phyloP scores from a whole-genome alignment of 2,329 filamentous ascomycete species.

The Leptosphaerulina australis region DNA sequence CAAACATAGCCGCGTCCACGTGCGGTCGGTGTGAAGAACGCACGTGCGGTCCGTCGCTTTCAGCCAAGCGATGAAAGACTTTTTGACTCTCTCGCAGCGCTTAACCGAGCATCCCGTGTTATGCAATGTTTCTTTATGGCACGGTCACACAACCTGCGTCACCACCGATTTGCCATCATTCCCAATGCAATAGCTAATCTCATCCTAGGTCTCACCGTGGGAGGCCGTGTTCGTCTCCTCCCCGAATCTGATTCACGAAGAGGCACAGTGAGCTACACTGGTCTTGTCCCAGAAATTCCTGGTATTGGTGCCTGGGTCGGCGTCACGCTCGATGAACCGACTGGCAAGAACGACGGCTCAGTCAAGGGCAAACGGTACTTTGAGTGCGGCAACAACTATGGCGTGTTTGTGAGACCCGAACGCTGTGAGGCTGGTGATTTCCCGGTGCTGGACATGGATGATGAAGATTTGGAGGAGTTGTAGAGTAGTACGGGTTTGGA shows the following conservation, averaged over 20 bases:
- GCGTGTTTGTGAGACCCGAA: conserved; percentile 80
- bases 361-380: conserved; percentile 73
- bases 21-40: conserved; percentile 28
- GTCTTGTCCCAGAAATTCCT: conserved; percentile 75
- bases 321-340: conserved; percentile 75
- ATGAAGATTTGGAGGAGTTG: conserved; percentile 71
- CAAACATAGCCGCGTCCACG: conserved; percentile 12
- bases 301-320: conserved; percentile 72
- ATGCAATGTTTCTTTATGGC: not conserved
- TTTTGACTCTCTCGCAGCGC: not conserved
- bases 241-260: conserved; percentile 70
- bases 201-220: conserved; percentile 34
- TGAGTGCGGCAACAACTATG: conserved; percentile 70
- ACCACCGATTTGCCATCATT: not conserved
- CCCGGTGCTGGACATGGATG: conserved; percentile 57
- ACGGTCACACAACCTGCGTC: not conserved
- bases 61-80: not conserved
- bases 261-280: conserved; percentile 74
- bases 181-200: conserved; percentile 9
- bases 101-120: not conserved
- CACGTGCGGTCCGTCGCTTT: conserved; percentile 5
- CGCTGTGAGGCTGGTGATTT: conserved; percentile 78
- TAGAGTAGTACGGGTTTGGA: conserved; percentile 13
- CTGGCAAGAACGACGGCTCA: conserved; percentile 81
- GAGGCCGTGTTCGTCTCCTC: conserved; percentile 50